Conservation (phyloP, 2,329 filamentous ascomycete species). For the Plectosphaerella cucumerina region DNA sequence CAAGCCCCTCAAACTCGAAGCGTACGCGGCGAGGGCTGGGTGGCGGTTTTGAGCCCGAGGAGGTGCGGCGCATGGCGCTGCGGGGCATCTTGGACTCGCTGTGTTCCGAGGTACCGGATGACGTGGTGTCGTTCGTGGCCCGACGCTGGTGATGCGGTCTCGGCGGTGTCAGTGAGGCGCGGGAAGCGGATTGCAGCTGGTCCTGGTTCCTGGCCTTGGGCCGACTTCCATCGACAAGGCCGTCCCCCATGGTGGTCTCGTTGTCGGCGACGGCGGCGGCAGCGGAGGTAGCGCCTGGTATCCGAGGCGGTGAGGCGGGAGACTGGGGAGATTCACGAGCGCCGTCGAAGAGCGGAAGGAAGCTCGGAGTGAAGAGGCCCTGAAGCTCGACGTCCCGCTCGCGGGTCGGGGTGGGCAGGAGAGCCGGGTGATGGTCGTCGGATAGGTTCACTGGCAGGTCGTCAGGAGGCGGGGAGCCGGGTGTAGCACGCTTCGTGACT, state of each 20-base stretch:
- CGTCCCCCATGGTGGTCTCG: constrained; percentile 6
- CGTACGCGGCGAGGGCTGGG: constrained; percentile 58
- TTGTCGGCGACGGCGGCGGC: constrained; percentile 5
- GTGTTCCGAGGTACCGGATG: constrained; percentile 48
- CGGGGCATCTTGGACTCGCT: constrained; percentile 46
- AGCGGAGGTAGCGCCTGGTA: constrained; percentile 1
- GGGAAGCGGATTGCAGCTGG: constrained; percentile 8
- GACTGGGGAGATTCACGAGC: constrained; percentile 21
- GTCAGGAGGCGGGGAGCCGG: background rate
- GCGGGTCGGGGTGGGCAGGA: constrained; percentile 37
- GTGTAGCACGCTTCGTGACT: too few relatives aligned
- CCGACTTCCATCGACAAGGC: background rate
- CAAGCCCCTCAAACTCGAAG: constrained; percentile 56
- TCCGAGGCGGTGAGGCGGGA: constrained; percentile 13
- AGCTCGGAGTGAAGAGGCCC: constrained; percentile 60
- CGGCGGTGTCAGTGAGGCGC: constrained; percentile 8
- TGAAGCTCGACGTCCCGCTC: constrained; percentile 56
- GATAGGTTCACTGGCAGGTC: too few relatives aligned
- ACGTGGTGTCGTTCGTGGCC: constrained; percentile 42
- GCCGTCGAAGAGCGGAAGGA: constrained; percentile 57
- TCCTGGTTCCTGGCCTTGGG: constrained; percentile 3
- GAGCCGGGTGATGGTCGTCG: constrained; percentile 11
- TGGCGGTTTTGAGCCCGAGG: constrained; percentile 41
- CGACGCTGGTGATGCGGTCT: constrained; percentile 32
- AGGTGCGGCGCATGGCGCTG: constrained; percentile 55